These are phyloP conservation scores for Entoloma clypeatum DNA, from an alignment of 1,284 basidiomycete species.

Conservation along the genomic window DNA sequence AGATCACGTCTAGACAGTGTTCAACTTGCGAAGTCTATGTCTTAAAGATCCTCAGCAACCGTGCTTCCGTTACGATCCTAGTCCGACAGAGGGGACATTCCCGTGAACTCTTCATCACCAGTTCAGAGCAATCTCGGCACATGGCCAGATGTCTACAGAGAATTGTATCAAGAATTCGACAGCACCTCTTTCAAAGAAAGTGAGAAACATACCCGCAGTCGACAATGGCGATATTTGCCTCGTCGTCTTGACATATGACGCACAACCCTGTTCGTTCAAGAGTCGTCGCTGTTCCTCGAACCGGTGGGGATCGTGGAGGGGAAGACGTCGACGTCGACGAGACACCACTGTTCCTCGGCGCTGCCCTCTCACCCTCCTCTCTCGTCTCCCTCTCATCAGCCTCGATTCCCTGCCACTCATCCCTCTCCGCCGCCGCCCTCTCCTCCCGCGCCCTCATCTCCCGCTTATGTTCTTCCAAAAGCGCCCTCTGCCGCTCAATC, in stretches of 20 bases:
- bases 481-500: conserved; percentile 25
- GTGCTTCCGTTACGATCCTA: conserved; percentile 76
- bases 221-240: conserved; percentile 87
- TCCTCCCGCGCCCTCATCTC: conserved; percentile 16
- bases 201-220: conserved; percentile 75
- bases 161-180: conserved; percentile 6
- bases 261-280: conserved; percentile 74
- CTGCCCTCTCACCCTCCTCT: conserved; percentile 20
- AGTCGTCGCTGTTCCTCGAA: conserved; percentile 33
- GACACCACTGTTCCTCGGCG: too few relatives aligned
- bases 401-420: too few relatives aligned
- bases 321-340: conserved; percentile 13
- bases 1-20: too few relatives aligned
- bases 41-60: conserved; percentile 79
- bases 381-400: conserved; percentile 16
- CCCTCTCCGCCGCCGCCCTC: conserved; percentile 2
- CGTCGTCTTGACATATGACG: conserved; percentile 87
- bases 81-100: conserved; percentile 88
- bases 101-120: conserved; percentile 74
- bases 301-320: conserved; percentile 24
- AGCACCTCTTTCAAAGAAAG: conserved; percentile 1
- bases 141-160: conserved; percentile 69
- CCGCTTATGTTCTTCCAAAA: conserved; percentile 26
- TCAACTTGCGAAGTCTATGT: too few relatives aligned
- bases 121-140: conserved; percentile 80